Percentiles rank a stretch among this genome's conserved stretches.
These are phyloP conservation scores for Podospora tetraspora DNA, from an alignment of 495 filamentous ascomycete species.

Conservation along the genomic window DNA sequence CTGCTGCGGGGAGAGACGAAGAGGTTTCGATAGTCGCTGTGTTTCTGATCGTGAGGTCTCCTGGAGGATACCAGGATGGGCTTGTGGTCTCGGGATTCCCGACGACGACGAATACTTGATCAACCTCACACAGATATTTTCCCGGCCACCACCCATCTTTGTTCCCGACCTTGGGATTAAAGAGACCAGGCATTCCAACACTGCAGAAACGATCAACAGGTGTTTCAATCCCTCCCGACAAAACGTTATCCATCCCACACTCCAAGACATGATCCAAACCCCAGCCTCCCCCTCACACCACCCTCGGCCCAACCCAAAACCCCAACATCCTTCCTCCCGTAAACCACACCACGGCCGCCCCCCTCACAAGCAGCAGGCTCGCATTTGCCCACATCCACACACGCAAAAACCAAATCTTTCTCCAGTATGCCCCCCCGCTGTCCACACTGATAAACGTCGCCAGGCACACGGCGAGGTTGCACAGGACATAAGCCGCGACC, in stretches of 20 bases:
- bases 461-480: not conserved
- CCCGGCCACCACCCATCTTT: not conserved
- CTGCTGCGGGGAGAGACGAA: not conserved
- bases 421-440: not conserved
- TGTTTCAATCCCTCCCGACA: not conserved
- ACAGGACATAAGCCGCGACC: not conserved
- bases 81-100: not conserved
- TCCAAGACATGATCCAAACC: not conserved
- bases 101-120: not conserved
- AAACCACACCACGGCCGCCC: not conserved
- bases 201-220: not conserved
- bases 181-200: not conserved
- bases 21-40: conserved; percentile 13
- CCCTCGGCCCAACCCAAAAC: not conserved
- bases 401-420: not conserved
- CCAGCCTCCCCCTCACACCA: not conserved
- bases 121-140: not conserved
- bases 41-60: not conserved
- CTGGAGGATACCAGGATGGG: not conserved
- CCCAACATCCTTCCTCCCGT: not conserved
- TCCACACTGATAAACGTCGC: not conserved
- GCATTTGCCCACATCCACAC: not conserved
- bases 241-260: not conserved
- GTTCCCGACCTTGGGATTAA: not conserved
- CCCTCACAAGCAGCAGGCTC: not conserved